Conservation (phyloP, 2,329 filamentous ascomycete species). For the Orbilia blumenaviensis region DNA sequence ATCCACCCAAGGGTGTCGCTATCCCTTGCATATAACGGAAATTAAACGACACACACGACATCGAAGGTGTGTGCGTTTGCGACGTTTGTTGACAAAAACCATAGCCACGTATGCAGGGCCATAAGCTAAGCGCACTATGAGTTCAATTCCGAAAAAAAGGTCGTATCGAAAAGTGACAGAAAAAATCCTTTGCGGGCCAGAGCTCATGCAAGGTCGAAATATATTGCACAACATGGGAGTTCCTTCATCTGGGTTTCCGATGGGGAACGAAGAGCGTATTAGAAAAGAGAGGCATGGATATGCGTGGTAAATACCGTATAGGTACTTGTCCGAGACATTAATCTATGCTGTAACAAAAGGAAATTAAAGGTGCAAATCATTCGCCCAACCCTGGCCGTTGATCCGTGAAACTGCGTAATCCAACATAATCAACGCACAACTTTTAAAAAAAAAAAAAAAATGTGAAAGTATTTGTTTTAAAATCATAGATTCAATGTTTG, state of each 20-base stretch:
- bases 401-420: background rate
- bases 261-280: background rate
- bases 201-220: constrained; percentile 3
- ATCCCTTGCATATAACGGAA: constrained; percentile 9
- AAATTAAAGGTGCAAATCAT: constrained; percentile 14
- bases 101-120: constrained; percentile 14
- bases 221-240: background rate
- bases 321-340: background rate
- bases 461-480: background rate
- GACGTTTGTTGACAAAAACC: background rate
- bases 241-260: background rate
- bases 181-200: background rate
- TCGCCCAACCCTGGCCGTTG: background rate
- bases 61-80: background rate
- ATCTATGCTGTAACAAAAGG: constrained; percentile 7
- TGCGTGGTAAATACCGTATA: too few relatives aligned
- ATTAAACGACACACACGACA: constrained; percentile 4
- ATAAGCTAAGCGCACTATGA: background rate
- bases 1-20: background rate
- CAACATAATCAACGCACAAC: background rate
- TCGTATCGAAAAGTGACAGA: constrained; percentile 2
- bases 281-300: too few relatives aligned
- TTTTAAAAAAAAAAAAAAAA: background rate
- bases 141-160: background rate
- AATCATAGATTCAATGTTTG: background rate